phyloP scores from a whole-genome alignment of 164 flowering plant genomes.

The Berberis thunbergii region DNA sequence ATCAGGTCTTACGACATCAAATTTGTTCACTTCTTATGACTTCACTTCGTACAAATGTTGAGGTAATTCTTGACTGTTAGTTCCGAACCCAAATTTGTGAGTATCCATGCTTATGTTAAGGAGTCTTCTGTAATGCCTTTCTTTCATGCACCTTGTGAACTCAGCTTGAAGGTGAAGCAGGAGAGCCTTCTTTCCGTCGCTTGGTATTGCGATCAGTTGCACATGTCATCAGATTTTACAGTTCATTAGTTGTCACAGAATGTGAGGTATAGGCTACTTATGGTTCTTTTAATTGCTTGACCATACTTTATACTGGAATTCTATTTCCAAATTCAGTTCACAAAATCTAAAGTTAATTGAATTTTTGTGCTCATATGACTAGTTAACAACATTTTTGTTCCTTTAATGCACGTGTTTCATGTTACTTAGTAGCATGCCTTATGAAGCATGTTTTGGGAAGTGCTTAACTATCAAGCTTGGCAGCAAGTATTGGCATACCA shows the following conservation, averaged over 20 bases:
- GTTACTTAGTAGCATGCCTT: no score
- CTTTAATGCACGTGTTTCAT: no score
- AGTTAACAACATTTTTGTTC: no score
- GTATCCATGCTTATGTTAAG: neutral
- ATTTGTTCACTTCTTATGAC: slow-evolving; percentile 98
- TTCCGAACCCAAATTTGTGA: neutral
- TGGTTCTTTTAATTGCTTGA: neutral
- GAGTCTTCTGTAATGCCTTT: neutral
- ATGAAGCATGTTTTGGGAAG: no score
- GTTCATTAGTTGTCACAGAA: slow-evolving; percentile 86
- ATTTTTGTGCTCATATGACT: no score
- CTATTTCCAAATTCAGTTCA: no score
- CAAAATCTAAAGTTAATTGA: no score
- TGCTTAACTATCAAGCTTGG: no score
- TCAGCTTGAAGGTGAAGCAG: slow-evolving; percentile 91
- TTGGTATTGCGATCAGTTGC: slow-evolving; percentile 93
- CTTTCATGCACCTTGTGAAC: slow-evolving; percentile 10
- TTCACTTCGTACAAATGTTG: slow-evolving; percentile 82
- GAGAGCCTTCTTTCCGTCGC: slow-evolving; percentile 92
- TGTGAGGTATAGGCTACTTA: slow-evolving; percentile 58
- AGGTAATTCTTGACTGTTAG: slow-evolving; percentile 41
- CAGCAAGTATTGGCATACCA: no score
- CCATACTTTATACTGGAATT: no score
- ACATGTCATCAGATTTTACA: slow-evolving; percentile 87
- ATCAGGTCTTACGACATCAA: slow-evolving; percentile 82